Evolutionary conservation across 2,329 filamentous ascomycete genomes (phyloP).

Genomic region (Phialophora expanda): DNA sequence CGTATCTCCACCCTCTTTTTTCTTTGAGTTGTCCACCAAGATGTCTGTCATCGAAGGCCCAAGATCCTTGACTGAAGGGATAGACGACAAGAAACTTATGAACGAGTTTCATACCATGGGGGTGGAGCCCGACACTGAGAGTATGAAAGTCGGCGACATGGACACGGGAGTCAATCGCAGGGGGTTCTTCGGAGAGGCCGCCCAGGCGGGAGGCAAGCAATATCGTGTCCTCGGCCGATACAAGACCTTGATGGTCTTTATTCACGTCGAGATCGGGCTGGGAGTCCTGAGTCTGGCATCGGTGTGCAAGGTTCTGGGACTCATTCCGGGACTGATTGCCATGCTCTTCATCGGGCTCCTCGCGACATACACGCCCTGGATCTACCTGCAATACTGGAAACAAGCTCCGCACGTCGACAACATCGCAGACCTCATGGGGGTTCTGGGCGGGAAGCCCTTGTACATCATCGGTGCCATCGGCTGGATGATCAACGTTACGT

Average conservation of each 20-base stretch:
- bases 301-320: conserved; percentile 51
- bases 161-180: conserved; percentile 9
- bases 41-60: conserved; percentile 9
- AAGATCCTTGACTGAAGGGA: neutral
- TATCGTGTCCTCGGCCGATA: conserved; percentile 22
- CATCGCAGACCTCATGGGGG: conserved; percentile 64
- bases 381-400: conserved; percentile 58
- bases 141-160: neutral
- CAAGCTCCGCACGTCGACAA: conserved; percentile 59
- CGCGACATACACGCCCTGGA: conserved; percentile 57
- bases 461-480: conserved; percentile 62
- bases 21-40: too few species aligned
- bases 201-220: conserved; percentile 20
- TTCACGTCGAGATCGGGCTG: conserved; percentile 48
- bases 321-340: conserved; percentile 56
- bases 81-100: conserved; percentile 6
- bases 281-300: conserved; percentile 56
- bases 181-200: conserved; percentile 20
- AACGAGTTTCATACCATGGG: conserved; percentile 9
- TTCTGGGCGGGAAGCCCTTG: conserved; percentile 62
- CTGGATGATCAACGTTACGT: conserved; percentile 63
- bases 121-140: conserved; percentile 2
- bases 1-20: too few species aligned
- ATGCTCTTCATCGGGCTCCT: conserved; percentile 55
- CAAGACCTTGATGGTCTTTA: conserved; percentile 24